A percentile compares a stretch with the other conserved stretches of the same genome.
These are phyloP conservation scores for Sugiyamaella qingdaonensis DNA, from an alignment of 805 yeast genomes.

Conservation along the genomic window DNA sequence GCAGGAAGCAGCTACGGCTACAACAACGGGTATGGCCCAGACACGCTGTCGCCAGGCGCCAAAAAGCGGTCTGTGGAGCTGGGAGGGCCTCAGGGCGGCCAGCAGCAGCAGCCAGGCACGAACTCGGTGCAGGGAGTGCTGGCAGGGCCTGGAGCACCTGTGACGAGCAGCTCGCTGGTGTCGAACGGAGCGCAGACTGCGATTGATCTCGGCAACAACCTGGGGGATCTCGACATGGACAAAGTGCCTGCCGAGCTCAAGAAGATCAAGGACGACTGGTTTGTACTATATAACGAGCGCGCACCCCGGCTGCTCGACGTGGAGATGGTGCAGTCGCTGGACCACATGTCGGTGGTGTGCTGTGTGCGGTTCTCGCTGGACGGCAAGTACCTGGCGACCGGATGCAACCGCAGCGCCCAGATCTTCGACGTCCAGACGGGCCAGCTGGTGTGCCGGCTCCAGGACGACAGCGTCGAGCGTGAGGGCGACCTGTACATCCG, in stretches of 20 bases:
- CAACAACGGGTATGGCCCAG: constrained; percentile 13
- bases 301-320: constrained; percentile 74
- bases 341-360: constrained; percentile 92
- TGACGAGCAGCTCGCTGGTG: constrained; percentile 9
- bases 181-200: constrained; percentile 18
- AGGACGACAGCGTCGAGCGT: constrained; percentile 71
- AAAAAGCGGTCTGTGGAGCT: constrained; percentile 19
- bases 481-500: constrained; percentile 86
- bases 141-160: background rate
- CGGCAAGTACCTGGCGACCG: constrained; percentile 92
- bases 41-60: constrained; percentile 20
- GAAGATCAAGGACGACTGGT: constrained; percentile 80
- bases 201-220: constrained; percentile 31
- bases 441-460: constrained; percentile 76
- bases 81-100: constrained; percentile 3
- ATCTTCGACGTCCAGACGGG: constrained; percentile 92
- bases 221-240: constrained; percentile 68
- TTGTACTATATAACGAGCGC: constrained; percentile 85
- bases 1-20: constrained; percentile 5
- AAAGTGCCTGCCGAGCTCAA: constrained; percentile 71
- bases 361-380: constrained; percentile 90
- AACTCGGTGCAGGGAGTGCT: background rate
- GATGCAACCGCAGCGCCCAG: constrained; percentile 93
- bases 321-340: constrained; percentile 82
- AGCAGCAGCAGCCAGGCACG: constrained; percentile 7